Base-by-base conservation (phyloP, 352 stramenopile species). In the Phytopythium vexans region DNA sequence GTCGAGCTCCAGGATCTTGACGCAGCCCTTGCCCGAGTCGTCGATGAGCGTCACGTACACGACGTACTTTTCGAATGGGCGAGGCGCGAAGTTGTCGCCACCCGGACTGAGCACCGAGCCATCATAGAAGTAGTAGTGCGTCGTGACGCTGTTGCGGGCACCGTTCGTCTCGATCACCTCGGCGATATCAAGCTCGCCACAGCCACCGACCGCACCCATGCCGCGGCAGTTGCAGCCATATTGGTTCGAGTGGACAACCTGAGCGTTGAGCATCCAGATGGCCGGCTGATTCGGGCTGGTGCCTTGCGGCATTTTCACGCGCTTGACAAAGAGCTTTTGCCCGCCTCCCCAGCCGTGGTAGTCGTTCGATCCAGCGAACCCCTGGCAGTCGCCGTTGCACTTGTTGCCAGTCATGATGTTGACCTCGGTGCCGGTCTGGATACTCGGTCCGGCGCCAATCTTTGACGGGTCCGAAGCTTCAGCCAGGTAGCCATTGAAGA, bases 1-100 rank as follows among this genome's bases (percentile, higher is more conserved):
- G n/a, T n/a, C n/a, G n/a, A 89, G 45, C 60, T 90, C 68, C 6
- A 89, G 48, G 41, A 92, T 81, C 62, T 85, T 86, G 52, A 89
- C 74, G 7, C 74, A 46, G 8, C 73, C 74, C 3, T 72, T 43
- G 14, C 66, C 67, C 49, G 62, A 65, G 40, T 68, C 71, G 51
- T 92, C 74, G 14, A 92, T 76, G 49, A 89, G 65, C 40, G 68
- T 81, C 7, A 89, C 49, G 64, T 89, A 92, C 4, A 78, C 66
- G 0, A 69, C 81, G 6, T 62, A 56, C 1, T 41, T 15, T 16
- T 69, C 53, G 16, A 55, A 61, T 21, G 62, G 64, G 2, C 75
- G 68, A 11, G 62, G 44, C 12, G 70, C 72, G 46, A 71, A 88
- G 55, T 85, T 86, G 62, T 88, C 77, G 10, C 74, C 68, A 0